Evolutionary conservation across 2,329 filamentous ascomycete species (phyloP), one percentile per base, ranked within the genome.

Genomic region (Hymenoscyphus fructigenus): DNA sequence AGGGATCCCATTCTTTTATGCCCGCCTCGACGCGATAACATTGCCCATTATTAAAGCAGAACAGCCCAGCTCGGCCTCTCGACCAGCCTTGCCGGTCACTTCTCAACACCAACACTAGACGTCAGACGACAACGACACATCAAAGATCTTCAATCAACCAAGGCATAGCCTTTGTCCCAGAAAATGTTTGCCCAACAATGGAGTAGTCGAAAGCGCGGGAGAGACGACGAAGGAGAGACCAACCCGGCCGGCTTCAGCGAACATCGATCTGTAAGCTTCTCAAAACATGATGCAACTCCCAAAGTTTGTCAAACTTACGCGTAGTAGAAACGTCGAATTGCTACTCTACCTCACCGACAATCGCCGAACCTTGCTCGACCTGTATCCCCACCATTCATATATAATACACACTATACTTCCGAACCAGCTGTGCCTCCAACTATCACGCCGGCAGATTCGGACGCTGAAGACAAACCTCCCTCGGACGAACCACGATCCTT

Each of bases 251-350:
- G 74, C 61, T 75, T 75, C 64, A 68, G 72, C 59, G 73, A 74
- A 55, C 74, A 76, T 64, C 68, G 74, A 59, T 71, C 62, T 50
- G 74, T 75, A 67, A 71, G 68, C n/a, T 38, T 57, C 50, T 32
- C 44, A 47, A 23, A 36, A 44, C 60, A 34, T 56, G 20, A 44
- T 41, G 12, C n/a, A 41, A 29, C 15, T 38, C 41, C 34, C 50
- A 23, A 20, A 26, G 36, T 2, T 4, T 53, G 14, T 32, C 14
- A 58, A 32, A 38, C 63, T 68, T 63, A 68, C 60, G 20, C 32
- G 34, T 34, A 28, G 32, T 56, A 76, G 74, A 76, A 76, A 74
- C 74, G 74, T 38, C 72, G 65, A 32, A 73, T 74, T 60, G 69
- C 71, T 55, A 58, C 65, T 56, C 61, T 74, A 34, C 71, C 73